Base-by-base conservation (phyloP, 2,329 filamentous ascomycete genomes). In the Penicillium hordei region DNA sequence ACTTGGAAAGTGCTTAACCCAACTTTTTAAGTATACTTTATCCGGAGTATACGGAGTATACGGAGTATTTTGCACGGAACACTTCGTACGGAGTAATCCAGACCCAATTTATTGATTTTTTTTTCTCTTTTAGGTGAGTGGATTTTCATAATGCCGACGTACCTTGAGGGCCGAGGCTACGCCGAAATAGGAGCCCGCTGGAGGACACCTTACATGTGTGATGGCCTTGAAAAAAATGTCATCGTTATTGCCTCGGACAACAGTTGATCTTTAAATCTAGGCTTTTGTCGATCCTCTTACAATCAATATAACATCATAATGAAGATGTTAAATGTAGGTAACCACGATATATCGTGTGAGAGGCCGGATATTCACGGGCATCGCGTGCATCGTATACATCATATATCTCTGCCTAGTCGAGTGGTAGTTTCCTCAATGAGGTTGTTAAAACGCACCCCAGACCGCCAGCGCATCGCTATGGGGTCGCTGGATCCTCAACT, bases 381-480 rank as follows among this genome's bases (percentile, higher is more conserved):
- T 29, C 42, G 25, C 13, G 3, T 29, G 19, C 5, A 29, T 3
- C 8, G 27, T 27, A 8, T 8, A 27, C 29, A 31, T 31, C 12
- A 33, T 48, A 17, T 8, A 23, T 48, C 8, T 15, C 23, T 51
- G n/a, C 25, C 36, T 29, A 21, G 13, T 29, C 15, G 8, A 33
- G 43, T 51, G 9, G 48, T 27, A 13, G 36, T 29, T 33, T 21
- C 19, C 36, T 42, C 13, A 27, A 21, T 44, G 43, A 33, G 44
- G 29, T 13, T 17, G 5, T 42, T 19, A 36, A 17, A 27, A 48
- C n/a, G 46, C 17, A 52, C 40, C 44, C 55, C 51, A 50, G 54
- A 60, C 52, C 19, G 29, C 57, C 59, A 62, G 58, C 34, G 56
- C 60, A 62, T 59, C 40, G n/a, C 36, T 39, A 65, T 64, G 60